Evolutionary conservation across 495 filamentous ascomycete genomes (phyloP).

Genomic region (Neurospora pannonica): DNA sequence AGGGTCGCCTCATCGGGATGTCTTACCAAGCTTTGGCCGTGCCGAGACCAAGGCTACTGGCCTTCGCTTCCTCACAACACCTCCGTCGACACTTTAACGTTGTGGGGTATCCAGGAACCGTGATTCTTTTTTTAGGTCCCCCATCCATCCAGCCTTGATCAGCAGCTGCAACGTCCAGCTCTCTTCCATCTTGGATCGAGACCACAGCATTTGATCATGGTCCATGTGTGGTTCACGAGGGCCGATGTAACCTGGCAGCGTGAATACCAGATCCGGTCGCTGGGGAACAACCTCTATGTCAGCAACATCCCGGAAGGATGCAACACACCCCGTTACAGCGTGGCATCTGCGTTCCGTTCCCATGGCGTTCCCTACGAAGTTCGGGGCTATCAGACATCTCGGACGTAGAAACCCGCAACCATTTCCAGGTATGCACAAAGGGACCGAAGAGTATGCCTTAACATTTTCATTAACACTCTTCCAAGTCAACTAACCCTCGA

Average conservation of each 20-base stretch:
- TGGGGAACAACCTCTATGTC: neutral
- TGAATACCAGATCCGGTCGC: slow-evolving; percentile 6
- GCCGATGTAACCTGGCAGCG: slow-evolving; percentile 7
- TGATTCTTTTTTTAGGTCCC: slow-evolving; percentile 36
- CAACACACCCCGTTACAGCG: neutral
- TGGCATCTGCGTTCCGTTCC: neutral
- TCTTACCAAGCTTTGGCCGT: slow-evolving; percentile 8
- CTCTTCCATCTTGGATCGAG: slow-evolving; percentile 9
- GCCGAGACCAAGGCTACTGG: slow-evolving; percentile 10
- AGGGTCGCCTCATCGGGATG: slow-evolving; percentile 13
- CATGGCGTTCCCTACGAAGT: neutral
- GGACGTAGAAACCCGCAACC: neutral
- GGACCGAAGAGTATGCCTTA: neutral
- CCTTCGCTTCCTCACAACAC: slow-evolving; percentile 1
- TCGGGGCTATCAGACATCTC: neutral
- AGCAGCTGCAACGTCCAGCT: neutral
- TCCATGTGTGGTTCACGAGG: slow-evolving; percentile 3
- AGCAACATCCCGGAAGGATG: slow-evolving; percentile 1
- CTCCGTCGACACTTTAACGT: slow-evolving; percentile 5
- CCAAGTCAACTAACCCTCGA: neutral
- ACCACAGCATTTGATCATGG: slow-evolving; percentile 8
- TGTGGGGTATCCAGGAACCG: slow-evolving; percentile 6
- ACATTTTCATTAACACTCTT: neutral
- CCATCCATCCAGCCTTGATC: slow-evolving; percentile 11
- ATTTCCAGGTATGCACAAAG: neutral